Conservation (phyloP, 2,329 filamentous ascomycete genomes). For the Fusarium nelsonii region DNA sequence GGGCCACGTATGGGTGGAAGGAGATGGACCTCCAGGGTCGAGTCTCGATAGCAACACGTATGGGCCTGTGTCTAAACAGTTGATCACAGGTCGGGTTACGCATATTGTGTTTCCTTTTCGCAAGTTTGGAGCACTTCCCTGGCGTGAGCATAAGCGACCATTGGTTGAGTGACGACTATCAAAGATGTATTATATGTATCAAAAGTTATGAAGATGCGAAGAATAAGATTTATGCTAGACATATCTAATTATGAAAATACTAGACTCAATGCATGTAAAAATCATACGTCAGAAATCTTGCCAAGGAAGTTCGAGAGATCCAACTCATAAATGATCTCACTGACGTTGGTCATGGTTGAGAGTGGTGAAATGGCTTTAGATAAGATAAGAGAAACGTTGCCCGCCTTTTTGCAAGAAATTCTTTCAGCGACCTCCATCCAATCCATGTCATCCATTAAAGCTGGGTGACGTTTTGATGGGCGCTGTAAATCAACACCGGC, state of each 20-base stretch:
- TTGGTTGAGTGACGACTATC: constrained; percentile 33
- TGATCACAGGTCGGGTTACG: constrained; percentile 81
- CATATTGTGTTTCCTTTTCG: constrained; percentile 77
- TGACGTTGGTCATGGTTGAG: not conserved
- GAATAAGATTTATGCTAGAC: not conserved
- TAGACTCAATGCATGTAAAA: not conserved
- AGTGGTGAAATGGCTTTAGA: constrained; percentile 6
- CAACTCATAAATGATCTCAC: constrained; percentile 7
- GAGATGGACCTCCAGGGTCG: constrained; percentile 79
- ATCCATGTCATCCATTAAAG: not conserved
- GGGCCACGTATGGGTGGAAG: constrained; percentile 95
- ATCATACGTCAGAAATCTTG: not conserved
- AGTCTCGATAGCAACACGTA: constrained; percentile 90
- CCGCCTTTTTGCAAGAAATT: constrained; percentile 22
- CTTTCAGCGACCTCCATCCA: constrained; percentile 15
- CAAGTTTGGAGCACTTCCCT: constrained; percentile 68
- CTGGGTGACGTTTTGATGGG: constrained; percentile 4
- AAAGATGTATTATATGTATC: constrained; percentile 1
- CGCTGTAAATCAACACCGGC: constrained; percentile 11
- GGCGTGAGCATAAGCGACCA: constrained; percentile 64
- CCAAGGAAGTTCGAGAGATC: not conserved
- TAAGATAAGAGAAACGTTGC: constrained; percentile 18
- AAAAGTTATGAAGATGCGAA: not conserved
- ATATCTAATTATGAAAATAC: not conserved
- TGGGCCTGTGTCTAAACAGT: constrained; percentile 80